A percentile compares a stretch with the other conserved stretches of the same genome.
phyloP scores from a whole-genome alignment of 225 moss, liverwort and hornwort genomes.

The Pseudisothecium myosuroides region DNA sequence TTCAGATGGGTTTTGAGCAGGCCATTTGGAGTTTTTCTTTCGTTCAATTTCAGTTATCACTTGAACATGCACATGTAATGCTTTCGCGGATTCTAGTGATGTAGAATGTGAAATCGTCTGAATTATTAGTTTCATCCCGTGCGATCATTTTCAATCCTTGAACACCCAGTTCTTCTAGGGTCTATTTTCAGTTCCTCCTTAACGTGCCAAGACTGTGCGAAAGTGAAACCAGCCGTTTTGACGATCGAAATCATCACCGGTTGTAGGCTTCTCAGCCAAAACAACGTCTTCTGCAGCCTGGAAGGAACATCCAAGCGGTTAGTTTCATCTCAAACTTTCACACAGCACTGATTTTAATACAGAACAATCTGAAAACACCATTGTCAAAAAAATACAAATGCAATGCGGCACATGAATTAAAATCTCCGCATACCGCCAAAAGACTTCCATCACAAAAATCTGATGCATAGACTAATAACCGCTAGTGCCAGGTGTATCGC shows the following conservation, averaged over 20 bases:
- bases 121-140: no score
- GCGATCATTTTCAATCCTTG: no score
- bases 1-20: no score
- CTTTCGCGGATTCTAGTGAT: no score
- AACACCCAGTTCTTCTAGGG: no score
- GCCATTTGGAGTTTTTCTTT: no score
- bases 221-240: no score
- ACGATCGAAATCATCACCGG: conserved; percentile 85
- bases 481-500: background rate
- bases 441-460: background rate
- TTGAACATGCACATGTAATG: no score
- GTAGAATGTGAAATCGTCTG: no score
- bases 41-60: no score
- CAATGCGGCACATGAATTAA: background rate
- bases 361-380: background rate
- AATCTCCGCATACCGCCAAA: background rate
- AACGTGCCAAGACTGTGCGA: no score
- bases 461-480: background rate
- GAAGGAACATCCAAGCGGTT: background rate
- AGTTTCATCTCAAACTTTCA: background rate
- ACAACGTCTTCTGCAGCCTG: conserved; percentile 99
- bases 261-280: conserved; percentile 93
- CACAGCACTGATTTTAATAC: background rate
- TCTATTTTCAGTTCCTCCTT: no score
- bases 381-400: background rate